These are phyloP conservation scores for Gloeopeniophorella convolvens DNA, from an alignment of 768 basidiomycete species.

Conservation along the genomic window DNA sequence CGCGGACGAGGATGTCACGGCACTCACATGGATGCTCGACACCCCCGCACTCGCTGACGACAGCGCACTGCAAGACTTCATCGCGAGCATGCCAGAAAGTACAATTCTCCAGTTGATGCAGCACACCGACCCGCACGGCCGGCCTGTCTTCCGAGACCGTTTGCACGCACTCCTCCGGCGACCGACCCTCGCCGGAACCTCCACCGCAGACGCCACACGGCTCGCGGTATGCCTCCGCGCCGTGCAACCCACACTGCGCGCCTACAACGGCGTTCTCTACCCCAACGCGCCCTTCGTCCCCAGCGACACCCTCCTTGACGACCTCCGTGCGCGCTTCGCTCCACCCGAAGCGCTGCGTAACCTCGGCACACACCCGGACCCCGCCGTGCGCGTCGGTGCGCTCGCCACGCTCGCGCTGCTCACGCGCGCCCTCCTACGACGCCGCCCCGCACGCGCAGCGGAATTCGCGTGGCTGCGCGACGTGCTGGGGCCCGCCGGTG, in stretches of 20 bases:
- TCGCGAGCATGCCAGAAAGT: not conserved
- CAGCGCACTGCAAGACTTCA: conserved; percentile 5
- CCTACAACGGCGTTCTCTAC: not conserved
- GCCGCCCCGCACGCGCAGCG: not conserved
- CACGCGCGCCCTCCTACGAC: not conserved
- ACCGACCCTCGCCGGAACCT: no score
- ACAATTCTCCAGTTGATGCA: conserved; percentile 1
- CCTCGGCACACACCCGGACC: conserved; percentile 3
- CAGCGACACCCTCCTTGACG: not conserved
- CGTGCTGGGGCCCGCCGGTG: not conserved
- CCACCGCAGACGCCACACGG: no score
- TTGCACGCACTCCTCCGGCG: conserved; percentile 7
- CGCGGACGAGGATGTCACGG: not conserved
- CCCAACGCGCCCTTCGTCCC: not conserved
- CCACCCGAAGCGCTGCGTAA: not conserved
- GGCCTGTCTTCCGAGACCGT: conserved; percentile 3
- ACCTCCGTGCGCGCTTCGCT: conserved; percentile 8
- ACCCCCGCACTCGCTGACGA: conserved; percentile 1
- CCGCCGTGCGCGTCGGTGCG: conserved; percentile 1
- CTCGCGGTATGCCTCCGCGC: conserved; percentile 8
- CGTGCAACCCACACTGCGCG: not conserved
- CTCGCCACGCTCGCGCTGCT: conserved; percentile 10
- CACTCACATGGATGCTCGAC: conserved; percentile 3
- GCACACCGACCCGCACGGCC: not conserved
- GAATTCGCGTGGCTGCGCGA: conserved; percentile 6